phyloP scores from a whole-genome alignment of 2,329 filamentous ascomycete genomes.

The Penicillium sp. region DNA sequence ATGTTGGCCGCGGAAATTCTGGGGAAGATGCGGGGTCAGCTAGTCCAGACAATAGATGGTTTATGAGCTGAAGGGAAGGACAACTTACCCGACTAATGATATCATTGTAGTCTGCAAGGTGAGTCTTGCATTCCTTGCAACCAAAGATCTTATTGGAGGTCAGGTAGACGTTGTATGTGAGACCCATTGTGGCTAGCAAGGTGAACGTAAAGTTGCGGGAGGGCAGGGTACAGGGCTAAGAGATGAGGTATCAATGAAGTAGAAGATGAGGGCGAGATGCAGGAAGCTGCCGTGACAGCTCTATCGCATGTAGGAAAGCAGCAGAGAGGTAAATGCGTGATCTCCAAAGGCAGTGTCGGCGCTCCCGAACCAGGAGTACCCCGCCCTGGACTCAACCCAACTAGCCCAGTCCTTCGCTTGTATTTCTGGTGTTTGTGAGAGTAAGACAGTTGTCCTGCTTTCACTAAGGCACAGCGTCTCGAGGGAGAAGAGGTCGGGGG shows the following conservation, averaged over 20 bases:
- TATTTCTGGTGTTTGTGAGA: not conserved
- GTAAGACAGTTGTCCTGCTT: not conserved
- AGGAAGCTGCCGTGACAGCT: not conserved
- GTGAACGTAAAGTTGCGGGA: slow-evolving; percentile 9
- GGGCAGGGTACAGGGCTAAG: slow-evolving; percentile 5
- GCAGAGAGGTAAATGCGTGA: no score
- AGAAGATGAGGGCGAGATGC: not conserved
- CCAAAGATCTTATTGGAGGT: slow-evolving; percentile 82
- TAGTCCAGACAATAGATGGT: not conserved
- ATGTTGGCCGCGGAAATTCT: slow-evolving; percentile 98
- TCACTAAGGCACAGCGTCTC: not conserved
- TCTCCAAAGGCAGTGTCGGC: not conserved
- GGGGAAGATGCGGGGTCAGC: slow-evolving; percentile 14
- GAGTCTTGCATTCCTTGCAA: slow-evolving; percentile 91
- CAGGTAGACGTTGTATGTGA: slow-evolving; percentile 87
- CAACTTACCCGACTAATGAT: slow-evolving; percentile 80
- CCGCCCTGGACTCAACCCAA: slow-evolving; percentile 8
- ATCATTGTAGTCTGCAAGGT: slow-evolving; percentile 90
- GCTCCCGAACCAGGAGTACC: slow-evolving; percentile 5
- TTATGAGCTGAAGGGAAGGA: not conserved
- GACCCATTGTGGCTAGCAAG: slow-evolving; percentile 60
- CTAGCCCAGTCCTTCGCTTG: not conserved
- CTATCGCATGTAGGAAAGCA: no score
- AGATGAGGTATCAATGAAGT: slow-evolving; percentile 4
- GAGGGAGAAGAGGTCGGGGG: not conserved